These are phyloP conservation scores for Prinsepia uniflora DNA, from an alignment of 306 rosid genomes.

Conservation along the genomic window DNA sequence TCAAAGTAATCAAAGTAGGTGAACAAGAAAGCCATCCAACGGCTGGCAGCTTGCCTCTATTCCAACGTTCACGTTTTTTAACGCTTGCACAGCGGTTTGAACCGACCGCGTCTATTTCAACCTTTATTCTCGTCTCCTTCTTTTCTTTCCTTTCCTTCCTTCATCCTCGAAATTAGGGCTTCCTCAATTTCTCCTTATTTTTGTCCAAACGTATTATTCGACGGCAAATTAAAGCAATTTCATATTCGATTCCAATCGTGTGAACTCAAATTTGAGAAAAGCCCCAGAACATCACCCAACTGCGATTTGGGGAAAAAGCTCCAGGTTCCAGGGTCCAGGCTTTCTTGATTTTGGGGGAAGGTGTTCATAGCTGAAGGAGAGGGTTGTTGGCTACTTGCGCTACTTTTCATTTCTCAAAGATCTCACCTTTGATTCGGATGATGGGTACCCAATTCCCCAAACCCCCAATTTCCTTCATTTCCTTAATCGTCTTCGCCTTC, in stretches of 20 bases:
- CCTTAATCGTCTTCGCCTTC: constrained; percentile 9
- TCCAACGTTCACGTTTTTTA: neutral
- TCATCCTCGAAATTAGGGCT: constrained; percentile 2
- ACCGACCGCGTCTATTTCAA: neutral
- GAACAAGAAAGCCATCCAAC: neutral
- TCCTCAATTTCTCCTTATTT: neutral
- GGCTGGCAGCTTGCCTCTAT: neutral
- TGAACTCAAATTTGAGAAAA: neutral
- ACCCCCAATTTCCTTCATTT: constrained; percentile 8
- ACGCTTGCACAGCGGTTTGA: neutral
- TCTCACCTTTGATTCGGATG: constrained; percentile 25
- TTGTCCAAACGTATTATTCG: neutral
- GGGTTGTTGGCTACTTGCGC: neutral
- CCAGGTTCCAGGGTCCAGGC: too few species aligned
- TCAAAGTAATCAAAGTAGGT: neutral
- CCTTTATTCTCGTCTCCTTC: neutral
- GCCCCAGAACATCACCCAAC: neutral
- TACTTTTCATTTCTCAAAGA: neutral
- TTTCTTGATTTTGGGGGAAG: neutral
- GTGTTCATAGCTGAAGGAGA: neutral
- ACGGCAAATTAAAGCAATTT: neutral
- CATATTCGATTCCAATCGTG: neutral
- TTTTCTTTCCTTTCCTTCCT: neutral
- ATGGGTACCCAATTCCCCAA: constrained; percentile 35
- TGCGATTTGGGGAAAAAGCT: constrained; percentile 4